These are phyloP conservation scores for Antarctomyces pellizariae DNA, from an alignment of 495 filamentous ascomycete species.

Conservation along the genomic window DNA sequence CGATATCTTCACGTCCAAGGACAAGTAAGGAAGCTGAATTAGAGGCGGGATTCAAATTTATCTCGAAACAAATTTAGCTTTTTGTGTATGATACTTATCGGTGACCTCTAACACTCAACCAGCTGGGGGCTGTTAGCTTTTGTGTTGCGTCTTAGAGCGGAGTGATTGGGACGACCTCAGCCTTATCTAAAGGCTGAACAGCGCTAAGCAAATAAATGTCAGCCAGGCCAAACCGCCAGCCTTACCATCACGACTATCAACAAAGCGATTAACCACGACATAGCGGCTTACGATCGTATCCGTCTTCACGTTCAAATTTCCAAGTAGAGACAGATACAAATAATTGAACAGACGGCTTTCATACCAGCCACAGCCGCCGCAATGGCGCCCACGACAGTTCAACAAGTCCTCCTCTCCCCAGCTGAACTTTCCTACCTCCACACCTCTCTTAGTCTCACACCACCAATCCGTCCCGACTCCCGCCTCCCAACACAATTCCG, in stretches of 20 bases:
- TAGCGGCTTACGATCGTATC: no score
- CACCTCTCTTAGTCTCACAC: conserved; percentile 50
- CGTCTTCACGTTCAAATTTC: no score
- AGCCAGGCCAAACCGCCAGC: no score
- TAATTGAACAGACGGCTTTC: neutral
- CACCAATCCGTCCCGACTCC: conserved; percentile 77
- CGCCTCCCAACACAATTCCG: conserved; percentile 73
- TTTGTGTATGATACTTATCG: neutral
- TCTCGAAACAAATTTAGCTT: conserved; percentile 1
- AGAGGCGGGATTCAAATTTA: neutral
- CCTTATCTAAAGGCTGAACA: conserved; percentile 1
- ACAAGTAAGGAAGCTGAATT: no score
- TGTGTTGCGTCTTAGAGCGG: no score
- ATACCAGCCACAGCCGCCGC: neutral
- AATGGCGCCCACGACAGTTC: conserved; percentile 11
- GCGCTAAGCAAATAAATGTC: no score
- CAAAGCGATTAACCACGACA: no score
- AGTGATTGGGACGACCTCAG: neutral
- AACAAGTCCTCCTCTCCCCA: conserved; percentile 54
- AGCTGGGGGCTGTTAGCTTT: neutral
- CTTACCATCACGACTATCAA: no score
- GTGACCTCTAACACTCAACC: neutral
- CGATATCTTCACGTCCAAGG: no score
- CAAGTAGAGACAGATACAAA: neutral
- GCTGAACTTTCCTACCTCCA: conserved; percentile 93